A percentile compares a stretch with the other conserved stretches of the same genome.
Evolutionary conservation across 495 filamentous ascomycete species (phyloP).

Genomic region (Aspergillus nanangensis): DNA sequence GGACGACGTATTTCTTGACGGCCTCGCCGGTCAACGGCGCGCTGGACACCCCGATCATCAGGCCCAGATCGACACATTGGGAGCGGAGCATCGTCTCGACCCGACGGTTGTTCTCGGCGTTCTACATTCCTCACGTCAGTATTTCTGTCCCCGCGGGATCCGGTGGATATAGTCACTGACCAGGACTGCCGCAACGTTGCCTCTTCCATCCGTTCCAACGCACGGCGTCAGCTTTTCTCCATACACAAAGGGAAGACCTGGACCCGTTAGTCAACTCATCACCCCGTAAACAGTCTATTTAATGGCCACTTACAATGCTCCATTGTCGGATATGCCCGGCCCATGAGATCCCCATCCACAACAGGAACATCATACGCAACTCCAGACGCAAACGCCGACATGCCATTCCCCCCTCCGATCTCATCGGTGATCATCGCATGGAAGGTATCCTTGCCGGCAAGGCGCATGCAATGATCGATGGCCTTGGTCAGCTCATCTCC

Average conservation of each 20-base stretch:
- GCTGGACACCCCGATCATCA: constrained; percentile 18
- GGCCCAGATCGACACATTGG: constrained; percentile 23
- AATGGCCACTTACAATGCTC: constrained; percentile 17
- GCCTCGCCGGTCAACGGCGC: constrained; percentile 22
- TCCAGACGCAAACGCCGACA: constrained; percentile 26
- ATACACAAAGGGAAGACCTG: constrained; percentile 25
- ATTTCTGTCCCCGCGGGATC: too few species aligned
- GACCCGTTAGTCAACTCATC: constrained; percentile 1
- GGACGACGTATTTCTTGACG: constrained; percentile 27
- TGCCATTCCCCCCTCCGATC: constrained; percentile 36
- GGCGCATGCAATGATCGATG: constrained; percentile 21
- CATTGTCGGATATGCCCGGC: constrained; percentile 26
- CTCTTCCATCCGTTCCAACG: constrained; percentile 27
- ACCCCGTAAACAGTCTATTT: too few species aligned
- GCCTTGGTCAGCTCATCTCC: constrained; percentile 24
- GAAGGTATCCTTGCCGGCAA: constrained; percentile 20
- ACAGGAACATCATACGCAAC: constrained; percentile 26
- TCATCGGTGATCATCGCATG: constrained; percentile 27
- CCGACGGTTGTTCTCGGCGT: constrained; percentile 24
- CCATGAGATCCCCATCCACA: constrained; percentile 38
- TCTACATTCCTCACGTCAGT: too few species aligned
- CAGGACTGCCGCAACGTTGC: constrained; percentile 20
- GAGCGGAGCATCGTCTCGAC: constrained; percentile 25
- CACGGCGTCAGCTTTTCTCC: constrained; percentile 24
- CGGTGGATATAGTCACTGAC: too few species aligned